These are phyloP conservation scores for Microthlaspi erraticum DNA, from an alignment of 345 rosid genomes.

Conservation along the genomic window DNA sequence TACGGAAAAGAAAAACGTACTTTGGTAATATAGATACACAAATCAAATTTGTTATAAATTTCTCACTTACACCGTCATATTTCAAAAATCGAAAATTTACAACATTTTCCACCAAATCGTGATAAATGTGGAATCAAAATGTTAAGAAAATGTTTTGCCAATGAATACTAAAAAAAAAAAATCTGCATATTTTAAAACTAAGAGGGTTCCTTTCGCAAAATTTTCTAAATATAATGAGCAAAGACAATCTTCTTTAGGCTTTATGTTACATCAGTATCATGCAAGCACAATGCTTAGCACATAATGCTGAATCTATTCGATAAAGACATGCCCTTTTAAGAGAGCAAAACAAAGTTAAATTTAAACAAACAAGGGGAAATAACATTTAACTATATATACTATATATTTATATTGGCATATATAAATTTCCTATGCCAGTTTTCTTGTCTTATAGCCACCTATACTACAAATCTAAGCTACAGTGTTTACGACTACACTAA, in stretches of 20 bases:
- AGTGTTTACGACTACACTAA: background rate
- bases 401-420: background rate
- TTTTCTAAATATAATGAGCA: slow-evolving; percentile 6
- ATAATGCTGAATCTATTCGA: slow-evolving; percentile 31
- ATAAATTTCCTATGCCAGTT: background rate
- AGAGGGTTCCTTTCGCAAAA: slow-evolving; percentile 10
- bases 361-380: slow-evolving; percentile 16
- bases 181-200: slow-evolving; percentile 1
- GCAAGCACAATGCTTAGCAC: slow-evolving; percentile 9
- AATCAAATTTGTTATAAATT: too few species aligned
- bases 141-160: background rate
- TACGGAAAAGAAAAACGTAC: too few species aligned
- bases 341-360: slow-evolving; percentile 32
- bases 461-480: background rate
- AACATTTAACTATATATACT: slow-evolving; percentile 12
- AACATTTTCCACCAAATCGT: background rate
- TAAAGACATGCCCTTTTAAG: slow-evolving; percentile 28
- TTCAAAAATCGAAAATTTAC: too few species aligned
- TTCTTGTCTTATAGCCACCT: slow-evolving; percentile 8
- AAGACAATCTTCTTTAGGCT: slow-evolving; percentile 30
- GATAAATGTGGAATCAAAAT: background rate
- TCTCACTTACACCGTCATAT: too few species aligned
- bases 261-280: slow-evolving; percentile 31
- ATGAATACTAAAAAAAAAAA: background rate
- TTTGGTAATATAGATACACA: too few species aligned